These are phyloP conservation scores for Olyra latifolia DNA, from an alignment of 176 grass and related monocot species.

Conservation along the genomic window DNA sequence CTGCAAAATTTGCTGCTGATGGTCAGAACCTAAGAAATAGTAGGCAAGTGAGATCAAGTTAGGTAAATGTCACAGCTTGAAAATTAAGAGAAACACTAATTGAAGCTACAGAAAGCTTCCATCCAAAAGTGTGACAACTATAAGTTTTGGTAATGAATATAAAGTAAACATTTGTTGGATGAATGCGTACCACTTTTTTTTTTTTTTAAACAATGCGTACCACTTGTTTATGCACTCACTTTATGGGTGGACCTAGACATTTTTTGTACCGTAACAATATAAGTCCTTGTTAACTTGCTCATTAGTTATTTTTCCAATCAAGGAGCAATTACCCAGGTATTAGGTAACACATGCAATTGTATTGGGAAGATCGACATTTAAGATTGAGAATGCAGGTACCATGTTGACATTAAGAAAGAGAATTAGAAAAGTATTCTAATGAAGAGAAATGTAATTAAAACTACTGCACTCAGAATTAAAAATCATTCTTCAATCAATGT, in stretches of 20 bases:
- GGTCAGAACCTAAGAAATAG: slow-evolving; percentile 5
- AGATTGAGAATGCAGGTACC: neutral
- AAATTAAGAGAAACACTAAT: neutral
- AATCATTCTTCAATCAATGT: neutral
- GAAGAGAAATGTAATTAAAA: neutral
- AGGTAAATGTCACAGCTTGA: slow-evolving; percentile 7
- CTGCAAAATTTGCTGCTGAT: neutral
- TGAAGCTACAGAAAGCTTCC: neutral
- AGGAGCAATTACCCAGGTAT: neutral
- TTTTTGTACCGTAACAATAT: neutral
- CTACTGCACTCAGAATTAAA: neutral
- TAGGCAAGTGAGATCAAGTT: slow-evolving; percentile 21
- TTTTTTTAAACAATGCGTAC: no score
- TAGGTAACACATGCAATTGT: neutral
- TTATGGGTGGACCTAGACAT: neutral
- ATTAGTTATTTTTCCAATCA: neutral
- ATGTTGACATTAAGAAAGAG: neutral
- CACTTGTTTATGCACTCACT: neutral
- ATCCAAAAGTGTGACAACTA: neutral
- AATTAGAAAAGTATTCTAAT: neutral
- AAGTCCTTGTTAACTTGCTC: neutral
- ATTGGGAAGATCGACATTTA: neutral
- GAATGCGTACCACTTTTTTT: neutral
- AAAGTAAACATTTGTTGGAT: neutral
- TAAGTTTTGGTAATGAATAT: neutral